Conservation (phyloP, 1,284 basidiomycete species). For the Butyriboletus appendiculatus region DNA sequence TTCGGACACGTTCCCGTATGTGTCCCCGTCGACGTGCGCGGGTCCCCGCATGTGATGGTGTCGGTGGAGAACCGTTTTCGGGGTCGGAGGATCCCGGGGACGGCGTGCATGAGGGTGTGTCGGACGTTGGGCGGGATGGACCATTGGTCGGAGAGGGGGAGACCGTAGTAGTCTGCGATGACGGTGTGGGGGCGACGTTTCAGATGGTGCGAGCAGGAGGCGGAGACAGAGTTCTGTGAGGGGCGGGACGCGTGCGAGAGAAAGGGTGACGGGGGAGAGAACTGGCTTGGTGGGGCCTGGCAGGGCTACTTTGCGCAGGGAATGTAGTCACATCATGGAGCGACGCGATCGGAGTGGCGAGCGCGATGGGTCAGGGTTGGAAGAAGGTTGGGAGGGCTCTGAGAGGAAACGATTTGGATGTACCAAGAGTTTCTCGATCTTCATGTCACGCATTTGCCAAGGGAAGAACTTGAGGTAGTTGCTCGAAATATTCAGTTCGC, state of each 20-base stretch:
- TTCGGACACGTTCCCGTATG: slow-evolving; percentile 50
- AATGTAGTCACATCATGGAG: slow-evolving; percentile 18
- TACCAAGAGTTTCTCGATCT: slow-evolving; percentile 46
- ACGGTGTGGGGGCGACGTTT: slow-evolving; percentile 22
- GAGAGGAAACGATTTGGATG: slow-evolving; percentile 59
- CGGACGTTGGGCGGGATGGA: slow-evolving; percentile 27
- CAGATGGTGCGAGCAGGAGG: slow-evolving; percentile 40
- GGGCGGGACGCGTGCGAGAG: slow-evolving; percentile 39
- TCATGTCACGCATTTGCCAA: slow-evolving; percentile 61
- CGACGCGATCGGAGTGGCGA: slow-evolving; percentile 14
- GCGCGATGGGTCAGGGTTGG: slow-evolving; percentile 2
- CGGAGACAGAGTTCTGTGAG: slow-evolving; percentile 55
- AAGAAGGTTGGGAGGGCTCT: slow-evolving; percentile 28
- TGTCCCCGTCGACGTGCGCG: background rate
- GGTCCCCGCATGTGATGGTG: slow-evolving; percentile 1
- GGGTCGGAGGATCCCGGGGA: slow-evolving; percentile 34
- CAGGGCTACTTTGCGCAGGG: slow-evolving; percentile 24
- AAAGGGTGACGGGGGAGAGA: slow-evolving; percentile 31
- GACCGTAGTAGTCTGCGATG: slow-evolving; percentile 37
- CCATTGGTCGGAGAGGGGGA: slow-evolving; percentile 39
- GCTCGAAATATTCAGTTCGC: slow-evolving; percentile 60
- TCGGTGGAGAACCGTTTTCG: slow-evolving; percentile 22
- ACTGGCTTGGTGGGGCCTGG: slow-evolving; percentile 10
- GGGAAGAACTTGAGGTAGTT: slow-evolving; percentile 65
- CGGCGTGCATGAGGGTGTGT: slow-evolving; percentile 37